A percentile compares a stretch with the other conserved stretches of the same genome.
Conservation (phyloP, 257 asterid species). For the Ehretia macrophylla region DNA sequence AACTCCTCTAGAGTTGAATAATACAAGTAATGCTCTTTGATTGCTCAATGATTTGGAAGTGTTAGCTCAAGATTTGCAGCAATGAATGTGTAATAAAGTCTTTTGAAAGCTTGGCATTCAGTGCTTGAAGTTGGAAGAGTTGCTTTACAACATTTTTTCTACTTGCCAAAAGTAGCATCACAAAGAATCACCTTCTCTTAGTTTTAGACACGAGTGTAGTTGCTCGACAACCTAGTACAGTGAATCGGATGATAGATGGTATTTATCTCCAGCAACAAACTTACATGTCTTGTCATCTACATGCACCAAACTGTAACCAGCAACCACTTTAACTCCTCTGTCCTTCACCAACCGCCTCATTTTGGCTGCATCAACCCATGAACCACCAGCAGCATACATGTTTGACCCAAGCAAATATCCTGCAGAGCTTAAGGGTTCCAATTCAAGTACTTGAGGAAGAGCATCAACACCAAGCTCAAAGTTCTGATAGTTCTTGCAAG, state of each 20-base stretch:
- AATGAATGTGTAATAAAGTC: too few relatives aligned
- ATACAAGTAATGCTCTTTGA: too few relatives aligned
- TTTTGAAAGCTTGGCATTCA: too few relatives aligned
- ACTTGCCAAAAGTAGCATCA: not conserved
- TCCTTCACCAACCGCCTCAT: constrained; percentile 63
- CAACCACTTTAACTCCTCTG: constrained; percentile 45
- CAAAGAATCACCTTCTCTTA: constrained; percentile 21
- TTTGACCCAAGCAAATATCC: constrained; percentile 79
- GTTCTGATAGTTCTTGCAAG: constrained; percentile 52
- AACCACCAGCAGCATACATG: constrained; percentile 57
- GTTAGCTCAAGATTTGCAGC: too few relatives aligned
- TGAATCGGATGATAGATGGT: constrained; percentile 25
- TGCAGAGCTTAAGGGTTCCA: constrained; percentile 52
- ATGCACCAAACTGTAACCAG: constrained; percentile 72
- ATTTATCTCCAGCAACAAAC: constrained; percentile 54
- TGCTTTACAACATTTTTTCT: not conserved
- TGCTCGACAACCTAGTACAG: constrained; percentile 38
- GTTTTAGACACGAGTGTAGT: constrained; percentile 51
- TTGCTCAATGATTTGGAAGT: too few relatives aligned
- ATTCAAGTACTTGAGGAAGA: too few relatives aligned
- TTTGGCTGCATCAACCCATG: constrained; percentile 58
- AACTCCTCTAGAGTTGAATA: too few relatives aligned
- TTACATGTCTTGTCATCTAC: constrained; percentile 34
- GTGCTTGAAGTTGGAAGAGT: too few relatives aligned
- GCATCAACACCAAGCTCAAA: constrained; percentile 34